Percentiles rank a stretch among this genome's conserved stretches.
Evolutionary conservation across 2,329 filamentous ascomycete species (phyloP).

Genomic region (Fusarium burgessii): DNA sequence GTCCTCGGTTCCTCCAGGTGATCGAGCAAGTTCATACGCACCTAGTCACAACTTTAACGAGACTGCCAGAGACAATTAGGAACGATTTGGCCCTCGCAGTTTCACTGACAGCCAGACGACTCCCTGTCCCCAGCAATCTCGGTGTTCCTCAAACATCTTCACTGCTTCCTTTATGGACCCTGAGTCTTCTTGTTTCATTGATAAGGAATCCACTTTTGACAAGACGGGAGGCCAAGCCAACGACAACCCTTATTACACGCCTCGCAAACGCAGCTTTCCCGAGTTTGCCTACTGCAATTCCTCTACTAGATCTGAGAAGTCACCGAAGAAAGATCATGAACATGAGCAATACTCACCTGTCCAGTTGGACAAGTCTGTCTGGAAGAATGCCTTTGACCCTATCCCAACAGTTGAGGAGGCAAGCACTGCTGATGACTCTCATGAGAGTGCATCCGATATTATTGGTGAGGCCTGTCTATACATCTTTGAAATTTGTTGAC

Average conservation of each 20-base stretch:
- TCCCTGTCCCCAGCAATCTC: slow-evolving; percentile 24
- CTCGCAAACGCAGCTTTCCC: slow-evolving; percentile 38
- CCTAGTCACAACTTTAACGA: slow-evolving; percentile 32
- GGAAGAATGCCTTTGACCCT: slow-evolving; percentile 40
- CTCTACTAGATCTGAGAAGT: slow-evolving; percentile 22
- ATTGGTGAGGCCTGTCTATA: slow-evolving; percentile 46
- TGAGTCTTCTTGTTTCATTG: slow-evolving; percentile 9
- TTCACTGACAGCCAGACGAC: slow-evolving; percentile 27
- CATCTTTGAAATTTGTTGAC: not conserved
- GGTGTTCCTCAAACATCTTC: slow-evolving; percentile 12
- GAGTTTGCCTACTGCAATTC: slow-evolving; percentile 16
- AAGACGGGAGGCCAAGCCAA: slow-evolving; percentile 25
- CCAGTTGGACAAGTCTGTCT: slow-evolving; percentile 19
- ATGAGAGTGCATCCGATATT: slow-evolving; percentile 41
- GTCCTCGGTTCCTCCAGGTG: not conserved
- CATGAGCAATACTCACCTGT: slow-evolving; percentile 2
- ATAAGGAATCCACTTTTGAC: slow-evolving; percentile 20
- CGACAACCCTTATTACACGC: slow-evolving; percentile 53
- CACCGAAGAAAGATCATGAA: not conserved
- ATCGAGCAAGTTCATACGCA: slow-evolving; percentile 10
- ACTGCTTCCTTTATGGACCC: slow-evolving; percentile 31
- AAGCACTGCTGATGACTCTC: slow-evolving; percentile 41
- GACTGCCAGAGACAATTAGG: slow-evolving; percentile 45
- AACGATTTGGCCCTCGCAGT: slow-evolving; percentile 40
- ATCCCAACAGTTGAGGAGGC: slow-evolving; percentile 53